A percentile compares a stretch with the other conserved stretches of the same genome.
These are phyloP conservation scores for Pseudocercospora cruenta DNA, from an alignment of 2,329 filamentous ascomycete genomes.

Conservation along the genomic window DNA sequence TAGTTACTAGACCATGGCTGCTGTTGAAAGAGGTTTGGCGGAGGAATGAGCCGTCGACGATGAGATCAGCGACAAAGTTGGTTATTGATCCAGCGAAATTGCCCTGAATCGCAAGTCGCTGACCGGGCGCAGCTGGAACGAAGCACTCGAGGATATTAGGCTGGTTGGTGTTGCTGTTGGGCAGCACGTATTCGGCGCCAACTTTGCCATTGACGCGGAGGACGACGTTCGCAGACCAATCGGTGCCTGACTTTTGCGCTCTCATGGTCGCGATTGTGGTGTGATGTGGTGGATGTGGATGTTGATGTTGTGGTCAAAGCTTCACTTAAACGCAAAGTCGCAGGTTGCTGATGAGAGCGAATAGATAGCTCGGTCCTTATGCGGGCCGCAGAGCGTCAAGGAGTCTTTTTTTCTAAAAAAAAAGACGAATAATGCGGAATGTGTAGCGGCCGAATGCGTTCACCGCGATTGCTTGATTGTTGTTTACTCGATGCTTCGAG, in stretches of 20 bases:
- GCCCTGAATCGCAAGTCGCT: conserved; percentile 39
- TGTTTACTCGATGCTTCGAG: not conserved
- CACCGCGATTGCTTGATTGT: not conserved
- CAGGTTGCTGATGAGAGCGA: not conserved
- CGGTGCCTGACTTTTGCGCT: conserved; percentile 39
- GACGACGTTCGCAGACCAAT: conserved; percentile 40
- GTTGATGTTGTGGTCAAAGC: not conserved
- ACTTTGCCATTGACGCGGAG: conserved; percentile 32
- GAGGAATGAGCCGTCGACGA: conserved; percentile 44
- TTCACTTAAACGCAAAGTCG: not conserved
- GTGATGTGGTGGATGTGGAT: not conserved
- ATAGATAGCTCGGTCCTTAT: not conserved
- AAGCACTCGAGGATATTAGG: conserved; percentile 39
- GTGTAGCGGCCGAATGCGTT: not conserved
- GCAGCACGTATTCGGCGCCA: conserved; percentile 42
- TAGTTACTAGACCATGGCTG: conserved; percentile 10
- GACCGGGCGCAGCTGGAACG: conserved; percentile 39
- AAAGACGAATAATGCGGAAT: not conserved
- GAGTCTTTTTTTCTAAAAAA: not conserved
- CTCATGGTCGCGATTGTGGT: conserved; percentile 39
- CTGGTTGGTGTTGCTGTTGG: conserved; percentile 33
- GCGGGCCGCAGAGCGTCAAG: not conserved
- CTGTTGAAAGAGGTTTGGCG: conserved; percentile 28
- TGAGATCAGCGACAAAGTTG: conserved; percentile 39
- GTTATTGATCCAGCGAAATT: conserved; percentile 41